Evolutionary conservation across 805 yeast genomes (phyloP).

Genomic region (Metschnikowia cubensis): DNA sequence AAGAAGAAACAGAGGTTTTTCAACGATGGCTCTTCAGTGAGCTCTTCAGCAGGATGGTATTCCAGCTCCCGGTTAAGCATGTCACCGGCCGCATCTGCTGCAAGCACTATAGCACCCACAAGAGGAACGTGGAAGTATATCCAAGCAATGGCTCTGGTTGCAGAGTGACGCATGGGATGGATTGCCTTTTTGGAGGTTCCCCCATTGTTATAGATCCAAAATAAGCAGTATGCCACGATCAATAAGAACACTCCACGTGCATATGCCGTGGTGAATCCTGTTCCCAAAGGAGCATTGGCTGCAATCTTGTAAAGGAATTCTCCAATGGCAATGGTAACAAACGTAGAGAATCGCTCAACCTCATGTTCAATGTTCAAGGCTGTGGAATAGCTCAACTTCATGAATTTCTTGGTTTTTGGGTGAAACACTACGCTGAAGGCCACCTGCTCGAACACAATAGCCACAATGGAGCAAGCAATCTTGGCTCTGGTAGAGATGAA

Average conservation of each 20-base stretch:
- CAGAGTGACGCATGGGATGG: constrained; percentile 52
- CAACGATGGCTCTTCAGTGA: constrained; percentile 24
- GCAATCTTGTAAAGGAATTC: constrained; percentile 56
- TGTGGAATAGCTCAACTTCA: constrained; percentile 47
- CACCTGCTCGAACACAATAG: constrained; percentile 40
- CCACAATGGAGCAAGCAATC: constrained; percentile 41
- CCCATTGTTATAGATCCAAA: constrained; percentile 54
- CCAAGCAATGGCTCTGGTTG: constrained; percentile 43
- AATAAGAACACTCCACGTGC: constrained; percentile 48
- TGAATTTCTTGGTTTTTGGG: constrained; percentile 42
- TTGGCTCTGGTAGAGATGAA: constrained; percentile 44
- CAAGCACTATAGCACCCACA: constrained; percentile 47
- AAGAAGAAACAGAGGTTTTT: constrained; percentile 47
- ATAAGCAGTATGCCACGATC: constrained; percentile 44
- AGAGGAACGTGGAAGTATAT: constrained; percentile 48
- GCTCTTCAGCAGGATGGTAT: background rate
- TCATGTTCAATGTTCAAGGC: constrained; percentile 66
- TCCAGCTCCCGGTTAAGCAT: constrained; percentile 28
- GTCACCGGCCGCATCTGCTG: constrained; percentile 59
- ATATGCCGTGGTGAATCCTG: constrained; percentile 41
- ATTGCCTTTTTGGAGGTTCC: constrained; percentile 46
- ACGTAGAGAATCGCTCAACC: constrained; percentile 56
- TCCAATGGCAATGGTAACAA: constrained; percentile 62
- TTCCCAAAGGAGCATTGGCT: constrained; percentile 44
- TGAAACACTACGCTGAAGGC: constrained; percentile 39